Conservation (phyloP, 768 basidiomycete genomes). For the Neoboletus subvelutipes region DNA sequence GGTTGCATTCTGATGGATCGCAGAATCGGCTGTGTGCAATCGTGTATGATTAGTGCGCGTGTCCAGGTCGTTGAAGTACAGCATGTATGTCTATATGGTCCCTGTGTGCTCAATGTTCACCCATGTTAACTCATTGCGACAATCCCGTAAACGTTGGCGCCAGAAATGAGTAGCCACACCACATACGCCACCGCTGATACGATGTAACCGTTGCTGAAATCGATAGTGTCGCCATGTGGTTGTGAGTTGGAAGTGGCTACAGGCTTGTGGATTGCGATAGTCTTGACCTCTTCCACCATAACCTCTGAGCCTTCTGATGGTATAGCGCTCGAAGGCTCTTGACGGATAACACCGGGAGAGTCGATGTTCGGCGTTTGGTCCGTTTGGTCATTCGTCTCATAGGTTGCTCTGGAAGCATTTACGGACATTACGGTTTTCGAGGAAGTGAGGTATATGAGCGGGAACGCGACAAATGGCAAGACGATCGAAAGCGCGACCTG, state of each 20-base stretch:
- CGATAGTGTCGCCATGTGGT: constrained; percentile 26
- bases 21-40: not conserved
- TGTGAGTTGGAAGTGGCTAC: not conserved
- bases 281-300: not conserved
- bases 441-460: constrained; percentile 41
- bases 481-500: constrained; percentile 49
- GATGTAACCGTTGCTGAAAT: constrained; percentile 41
- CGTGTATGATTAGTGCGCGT: constrained; percentile 11
- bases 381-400: not conserved
- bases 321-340: not conserved
- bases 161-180: constrained; percentile 46
- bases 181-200: constrained; percentile 41
- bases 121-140: constrained; percentile 38
- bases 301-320: not conserved
- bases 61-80: not conserved
- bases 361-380: not conserved
- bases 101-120: not conserved
- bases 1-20: constrained; percentile 44
- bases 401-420: not conserved
- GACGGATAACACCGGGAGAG: constrained; percentile 15
- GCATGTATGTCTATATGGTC: not conserved
- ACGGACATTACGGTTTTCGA: constrained; percentile 33
- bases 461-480: constrained; percentile 46
- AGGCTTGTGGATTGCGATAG: constrained; percentile 3
- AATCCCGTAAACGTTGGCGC: constrained; percentile 55